Base-by-base conservation (phyloP, 1,284 basidiomycete species). In the Vanrija humicola region DNA sequence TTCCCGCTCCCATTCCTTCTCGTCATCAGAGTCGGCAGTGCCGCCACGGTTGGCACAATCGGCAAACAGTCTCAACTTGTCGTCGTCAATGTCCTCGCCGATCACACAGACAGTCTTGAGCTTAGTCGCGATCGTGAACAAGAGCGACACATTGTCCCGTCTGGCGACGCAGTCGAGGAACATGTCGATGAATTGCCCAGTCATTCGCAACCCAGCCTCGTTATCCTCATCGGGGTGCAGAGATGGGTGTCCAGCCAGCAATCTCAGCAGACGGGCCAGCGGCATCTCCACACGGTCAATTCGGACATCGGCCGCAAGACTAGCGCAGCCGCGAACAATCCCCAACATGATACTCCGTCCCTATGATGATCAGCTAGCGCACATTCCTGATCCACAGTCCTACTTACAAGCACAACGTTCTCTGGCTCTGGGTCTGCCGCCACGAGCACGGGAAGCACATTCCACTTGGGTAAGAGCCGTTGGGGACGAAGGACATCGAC, bases 361-460 rank as follows among this genome's bases (percentile, higher is more conserved):
- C 70, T 72, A 23, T 7, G 10, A 47, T 29, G 39, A 40, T 45
- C 14, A 12, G 15, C 12, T 38, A 29, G 34, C 14, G 21, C 12
- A 15, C 34, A 34, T 34, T 34, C 34, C 34, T 8, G 10, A 7
- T 2, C 28, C 28, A 29, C 7, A 29, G 34, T 12, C 6, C n/a
- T 38, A 56, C 69, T 59, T 42, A 74, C 68, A 43, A 68, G 8
- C 8, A 47, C 39, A 15, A 69, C 58, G 38, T 94, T 82, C 58
- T 95, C 91, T 25, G 77, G 75, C 64, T 97, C 94, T 0, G 95
- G 95, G 75, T 99, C 96, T 62, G 91, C 87, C 0, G 92, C 88
- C 0, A 88, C 86, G 38, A 99, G 76, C 77, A 96, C 94, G 1
- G 89, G 85, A 56, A 96, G 83, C 43, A 90, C 80, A 66, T 93